Evolutionary conservation across 768 basidiomycete genomes (phyloP), one percentile per base, ranked within the genome.

Genomic region (Dentipellis fragilis): DNA sequence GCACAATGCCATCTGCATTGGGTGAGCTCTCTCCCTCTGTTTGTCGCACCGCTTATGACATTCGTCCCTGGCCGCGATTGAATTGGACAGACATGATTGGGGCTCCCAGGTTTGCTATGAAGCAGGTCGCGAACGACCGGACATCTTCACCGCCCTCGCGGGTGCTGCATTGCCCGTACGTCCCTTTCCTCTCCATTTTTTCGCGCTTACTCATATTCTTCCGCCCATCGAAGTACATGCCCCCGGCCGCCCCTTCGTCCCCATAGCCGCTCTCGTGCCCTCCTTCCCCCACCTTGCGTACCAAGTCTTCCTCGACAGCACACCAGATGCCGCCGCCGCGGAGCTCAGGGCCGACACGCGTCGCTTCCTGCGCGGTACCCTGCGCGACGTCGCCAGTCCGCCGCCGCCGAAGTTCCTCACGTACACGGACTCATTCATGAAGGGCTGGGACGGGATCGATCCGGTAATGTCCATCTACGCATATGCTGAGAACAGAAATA

Each of bases 101-200:
- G 87, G 87, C 39, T 71, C 84, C 1, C 73, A 77, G 52, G 57
- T 80, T 2, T 87, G 87, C 58, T 84, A 81, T 61, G 84, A 88
- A 65, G 80, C 83, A 10, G 84, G 81, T 1, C 77, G 86, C 14
- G 73, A 76, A 69, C 72, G 84, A 16, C 87, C 86, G 0, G 86
- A 88, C 59, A 65, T 82, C 3, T 79, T 87, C 63, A 69, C 66
- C 0, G 84, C 71, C 3, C 78, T 87, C 14, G 66, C 84, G 12
- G 85, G 82, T 9, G 69, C 72, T 22, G 77, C 76, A 3, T 70
- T 86, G 51, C 87, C 87, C 1, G 85, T 87, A 63, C 57, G 77
- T 62, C 38, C 9, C 8, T 21, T 16, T 10, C 22, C 48, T 3
- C 14, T 16, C 29, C 42, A 2, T 21, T 17, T n/a, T n/a, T n/a